These are phyloP conservation scores for Novakomyces olei DNA, from an alignment of 805 yeast species.

Conservation along the genomic window DNA sequence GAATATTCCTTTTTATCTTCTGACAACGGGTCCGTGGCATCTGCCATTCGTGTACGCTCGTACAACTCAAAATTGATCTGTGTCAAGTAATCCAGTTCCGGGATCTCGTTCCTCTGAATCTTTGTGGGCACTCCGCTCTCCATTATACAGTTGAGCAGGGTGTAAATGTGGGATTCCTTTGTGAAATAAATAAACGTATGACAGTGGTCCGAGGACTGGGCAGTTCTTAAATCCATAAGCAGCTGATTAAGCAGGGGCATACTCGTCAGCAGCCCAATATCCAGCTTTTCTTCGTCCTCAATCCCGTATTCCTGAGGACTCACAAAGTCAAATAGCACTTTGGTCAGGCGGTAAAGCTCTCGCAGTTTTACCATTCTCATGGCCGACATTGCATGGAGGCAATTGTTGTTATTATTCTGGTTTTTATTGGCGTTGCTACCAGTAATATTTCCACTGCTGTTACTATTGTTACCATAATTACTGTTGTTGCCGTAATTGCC, in stretches of 20 bases:
- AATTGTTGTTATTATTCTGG: neutral
- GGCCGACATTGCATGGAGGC: neutral
- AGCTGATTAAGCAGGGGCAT: constrained; percentile 83
- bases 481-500: neutral
- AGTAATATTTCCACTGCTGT: constrained; percentile 3
- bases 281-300: constrained; percentile 81
- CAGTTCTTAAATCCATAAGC: constrained; percentile 52
- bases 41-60: constrained; percentile 22
- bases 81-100: constrained; percentile 85
- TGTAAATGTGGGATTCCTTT: constrained; percentile 90
- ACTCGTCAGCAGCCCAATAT: constrained; percentile 83
- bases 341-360: constrained; percentile 73
- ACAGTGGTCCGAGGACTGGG: constrained; percentile 58
- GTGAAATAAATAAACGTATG: constrained; percentile 82
- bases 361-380: constrained; percentile 27
- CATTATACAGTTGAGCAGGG: constrained; percentile 69
- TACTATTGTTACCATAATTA: neutral
- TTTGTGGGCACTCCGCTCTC: constrained; percentile 90
- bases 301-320: constrained; percentile 99
- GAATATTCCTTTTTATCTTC: constrained; percentile 61
- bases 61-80: constrained; percentile 86
- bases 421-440: neutral
- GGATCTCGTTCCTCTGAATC: constrained; percentile 81
- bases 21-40: constrained; percentile 35
- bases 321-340: constrained; percentile 78